Evolutionary conservation across 2,329 filamentous ascomycete species (phyloP).

Genomic region (Anthostomella pinea): DNA sequence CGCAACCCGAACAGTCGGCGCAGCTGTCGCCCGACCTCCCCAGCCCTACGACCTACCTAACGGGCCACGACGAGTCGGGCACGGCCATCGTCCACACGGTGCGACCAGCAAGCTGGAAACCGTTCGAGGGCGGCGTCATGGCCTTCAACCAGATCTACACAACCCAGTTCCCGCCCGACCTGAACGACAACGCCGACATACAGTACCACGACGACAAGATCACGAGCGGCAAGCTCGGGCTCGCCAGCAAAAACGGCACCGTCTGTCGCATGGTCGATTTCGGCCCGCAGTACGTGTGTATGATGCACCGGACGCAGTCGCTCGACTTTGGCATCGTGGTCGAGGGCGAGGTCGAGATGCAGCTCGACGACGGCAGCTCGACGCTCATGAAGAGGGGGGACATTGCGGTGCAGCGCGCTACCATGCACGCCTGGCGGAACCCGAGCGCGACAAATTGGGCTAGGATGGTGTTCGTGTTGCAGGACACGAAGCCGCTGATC

Average conservation of each 20-base stretch:
- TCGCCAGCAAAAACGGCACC: slow-evolving; percentile 31
- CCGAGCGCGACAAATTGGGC: slow-evolving; percentile 34
- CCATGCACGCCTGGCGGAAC: slow-evolving; percentile 54
- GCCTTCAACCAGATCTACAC: slow-evolving; percentile 42
- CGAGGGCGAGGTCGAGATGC: slow-evolving; percentile 51
- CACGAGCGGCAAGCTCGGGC: slow-evolving; percentile 37
- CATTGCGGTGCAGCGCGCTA: slow-evolving; percentile 53
- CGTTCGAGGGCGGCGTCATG: slow-evolving; percentile 33
- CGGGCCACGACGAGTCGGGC: slow-evolving; percentile 26
- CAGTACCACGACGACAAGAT: slow-evolving; percentile 33
- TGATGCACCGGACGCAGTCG: slow-evolving; percentile 53
- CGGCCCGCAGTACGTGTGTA: slow-evolving; percentile 37
- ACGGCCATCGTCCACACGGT: slow-evolving; percentile 36
- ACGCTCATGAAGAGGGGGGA: slow-evolving; percentile 48
- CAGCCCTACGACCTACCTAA: slow-evolving; percentile 26
- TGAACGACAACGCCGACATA: slow-evolving; percentile 41
- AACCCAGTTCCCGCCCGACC: slow-evolving; percentile 37
- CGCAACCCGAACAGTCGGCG: slow-evolving; percentile 3
- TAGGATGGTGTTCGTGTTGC: slow-evolving; percentile 33
- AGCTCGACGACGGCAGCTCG: slow-evolving; percentile 50
- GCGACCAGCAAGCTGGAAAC: slow-evolving; percentile 26
- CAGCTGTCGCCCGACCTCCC: slow-evolving; percentile 17
- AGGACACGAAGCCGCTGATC: slow-evolving; percentile 32
- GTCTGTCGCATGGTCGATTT: slow-evolving; percentile 49
- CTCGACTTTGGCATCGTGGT: slow-evolving; percentile 55